Evolutionary conservation across 148 eudicot species (phyloP).

Genomic region (Drosera capensis): DNA sequence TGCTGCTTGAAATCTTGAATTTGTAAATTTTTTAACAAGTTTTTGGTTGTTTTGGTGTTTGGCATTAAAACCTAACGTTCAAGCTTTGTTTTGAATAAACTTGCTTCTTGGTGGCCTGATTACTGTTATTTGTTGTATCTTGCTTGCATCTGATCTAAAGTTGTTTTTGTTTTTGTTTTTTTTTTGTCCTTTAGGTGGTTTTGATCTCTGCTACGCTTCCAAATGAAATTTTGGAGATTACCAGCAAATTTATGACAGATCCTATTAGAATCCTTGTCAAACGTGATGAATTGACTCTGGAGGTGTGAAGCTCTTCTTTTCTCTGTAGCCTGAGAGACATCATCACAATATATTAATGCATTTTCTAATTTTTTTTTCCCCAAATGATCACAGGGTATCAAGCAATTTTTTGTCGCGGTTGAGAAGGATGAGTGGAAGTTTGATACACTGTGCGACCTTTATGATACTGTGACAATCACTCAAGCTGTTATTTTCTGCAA

Average conservation of each 20-base stretch:
- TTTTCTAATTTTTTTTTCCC: not conserved
- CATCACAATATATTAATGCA: too few relatives aligned
- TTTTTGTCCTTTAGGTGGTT: constrained; percentile 39
- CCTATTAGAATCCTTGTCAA: constrained; percentile 91
- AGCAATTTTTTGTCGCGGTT: constrained; percentile 93
- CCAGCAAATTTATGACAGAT: constrained; percentile 95
- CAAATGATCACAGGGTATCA: constrained; percentile 57
- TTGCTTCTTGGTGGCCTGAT: too few relatives aligned
- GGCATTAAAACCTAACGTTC: too few relatives aligned
- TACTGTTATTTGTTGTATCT: not conserved
- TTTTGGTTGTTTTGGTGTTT: too few relatives aligned
- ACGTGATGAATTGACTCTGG: constrained; percentile 98
- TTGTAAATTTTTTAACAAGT: too few relatives aligned
- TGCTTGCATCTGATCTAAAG: not conserved
- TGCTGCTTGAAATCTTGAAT: too few relatives aligned
- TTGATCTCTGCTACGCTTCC: constrained; percentile 95
- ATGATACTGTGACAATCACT: constrained; percentile 89
- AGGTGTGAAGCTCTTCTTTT: constrained; percentile 25
- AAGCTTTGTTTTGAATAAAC: too few relatives aligned
- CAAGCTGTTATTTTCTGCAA: constrained; percentile 98
- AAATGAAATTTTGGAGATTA: constrained; percentile 93
- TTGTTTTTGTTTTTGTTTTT: not conserved
- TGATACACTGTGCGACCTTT: constrained; percentile 85
- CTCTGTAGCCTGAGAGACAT: not conserved
- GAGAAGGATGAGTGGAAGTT: constrained; percentile 98